Conservation (phyloP, 306 rosid genomes). For the Alnus rubra region DNA sequence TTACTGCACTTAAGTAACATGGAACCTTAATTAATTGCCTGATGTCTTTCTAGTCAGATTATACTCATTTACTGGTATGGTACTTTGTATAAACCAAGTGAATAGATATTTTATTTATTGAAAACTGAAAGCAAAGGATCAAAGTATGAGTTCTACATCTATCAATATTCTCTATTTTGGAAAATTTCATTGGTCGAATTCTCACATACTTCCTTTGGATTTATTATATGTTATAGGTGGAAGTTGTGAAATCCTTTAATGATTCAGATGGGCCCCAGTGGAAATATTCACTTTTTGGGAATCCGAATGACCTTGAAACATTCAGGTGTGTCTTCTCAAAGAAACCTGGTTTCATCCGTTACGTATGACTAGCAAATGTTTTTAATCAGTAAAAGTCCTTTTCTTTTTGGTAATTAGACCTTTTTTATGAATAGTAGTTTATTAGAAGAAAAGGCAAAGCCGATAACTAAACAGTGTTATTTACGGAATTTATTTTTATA, state of each 20-base stretch:
- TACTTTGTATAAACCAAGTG: background rate
- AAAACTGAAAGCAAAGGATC: constrained; percentile 2
- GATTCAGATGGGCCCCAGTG: constrained; percentile 94
- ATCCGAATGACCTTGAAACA: constrained; percentile 92
- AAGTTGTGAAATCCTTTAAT: constrained; percentile 82
- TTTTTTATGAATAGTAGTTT: no score
- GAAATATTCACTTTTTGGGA: constrained; percentile 92
- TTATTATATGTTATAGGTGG: constrained; percentile 57
- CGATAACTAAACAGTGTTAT: background rate
- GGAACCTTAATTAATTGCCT: constrained; percentile 4
- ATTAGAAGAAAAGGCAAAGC: no score
- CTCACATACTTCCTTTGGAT: constrained; percentile 31
- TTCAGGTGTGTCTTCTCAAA: constrained; percentile 57
- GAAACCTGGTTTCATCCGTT: background rate
- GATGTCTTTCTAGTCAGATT: background rate
- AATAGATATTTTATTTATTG: background rate
- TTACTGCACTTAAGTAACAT: background rate
- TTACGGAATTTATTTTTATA: background rate
- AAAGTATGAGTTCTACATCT: constrained; percentile 11
- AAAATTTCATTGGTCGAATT: constrained; percentile 22
- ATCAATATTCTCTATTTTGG: constrained; percentile 2
- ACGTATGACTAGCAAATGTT: background rate
- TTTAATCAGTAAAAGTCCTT: background rate
- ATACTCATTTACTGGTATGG: background rate
- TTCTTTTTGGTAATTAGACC: background rate